Evolutionary conservation across 208 protist species (phyloP), one percentile per base, ranked within the genome.

Genomic region (Crithidia mellificae): DNA sequence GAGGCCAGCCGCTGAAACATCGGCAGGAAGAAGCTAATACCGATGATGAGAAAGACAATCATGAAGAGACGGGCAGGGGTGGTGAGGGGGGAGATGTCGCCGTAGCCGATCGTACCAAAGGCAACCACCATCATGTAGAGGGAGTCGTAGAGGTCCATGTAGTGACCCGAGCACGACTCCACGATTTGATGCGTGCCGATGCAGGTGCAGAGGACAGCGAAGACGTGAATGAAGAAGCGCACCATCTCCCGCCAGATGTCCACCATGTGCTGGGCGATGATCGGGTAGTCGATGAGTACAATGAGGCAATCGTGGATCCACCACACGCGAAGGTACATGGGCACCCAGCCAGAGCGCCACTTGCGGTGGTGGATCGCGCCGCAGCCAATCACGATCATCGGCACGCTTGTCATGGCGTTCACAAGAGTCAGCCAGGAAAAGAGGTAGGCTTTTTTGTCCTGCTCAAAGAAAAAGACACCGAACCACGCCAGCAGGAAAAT

Each of bases 241-340:
- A 47, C 74, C 54, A 91, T 77, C 58, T 91, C 80, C 6, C 84
- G 76, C 61, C 77, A 84, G 22, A 89, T 63, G n/a, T 88, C 85
- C 20, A 83, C 65, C 64, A 86, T 85, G 47, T 65, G 72, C 19
- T 58, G 47, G 14, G 82, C 71, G 19, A 91, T 71, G 53, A 87
- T 83, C 36, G 76, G 80, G 65, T 90, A 93, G 69, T 93, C 84
- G 12, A 93, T 64, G 3, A 93, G 71, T 3, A 93, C 58, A 30
- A 66, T 56, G 36, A 93, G 43, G 63, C 80, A 87, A 44, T 90
- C 84, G 50, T 73, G 69, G 4, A 93, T 68, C 84, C 88, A 89
- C 85, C 88, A 93, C 51, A 93, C 85, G 14, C 88, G 88, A 5
- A 93, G 70, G 77, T 83, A 93, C 85, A 93, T 91, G 6, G 88